phyloP scores from a whole-genome alignment of 495 filamentous ascomycete genomes.

The Trichoderma erinaceum region DNA sequence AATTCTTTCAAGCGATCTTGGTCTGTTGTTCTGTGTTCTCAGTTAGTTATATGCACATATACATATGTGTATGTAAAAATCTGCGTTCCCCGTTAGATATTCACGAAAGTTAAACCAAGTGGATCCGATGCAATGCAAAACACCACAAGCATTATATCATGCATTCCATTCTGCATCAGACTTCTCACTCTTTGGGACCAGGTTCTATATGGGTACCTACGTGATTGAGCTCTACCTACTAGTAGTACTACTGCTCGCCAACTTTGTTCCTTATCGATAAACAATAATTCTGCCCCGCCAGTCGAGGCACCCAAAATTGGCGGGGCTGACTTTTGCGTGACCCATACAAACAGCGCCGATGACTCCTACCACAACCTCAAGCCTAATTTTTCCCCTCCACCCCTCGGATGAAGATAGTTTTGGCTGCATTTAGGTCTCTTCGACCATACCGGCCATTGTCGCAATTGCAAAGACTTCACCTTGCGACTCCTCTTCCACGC shows the following conservation, averaged over 20 bases:
- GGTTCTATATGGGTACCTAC: neutral
- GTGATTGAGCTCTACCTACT: neutral
- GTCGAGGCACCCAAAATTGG: neutral
- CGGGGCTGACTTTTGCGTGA: neutral
- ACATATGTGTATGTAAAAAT: no score
- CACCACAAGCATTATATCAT: no score
- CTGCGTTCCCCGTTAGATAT: no score
- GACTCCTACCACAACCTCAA: conserved; percentile 11
- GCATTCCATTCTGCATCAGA: no score
- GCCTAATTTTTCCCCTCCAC: conserved; percentile 15
- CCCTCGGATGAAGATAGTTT: conserved; percentile 16
- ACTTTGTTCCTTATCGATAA: conserved; percentile 2
- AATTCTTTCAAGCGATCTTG: neutral
- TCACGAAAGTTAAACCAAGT: no score
- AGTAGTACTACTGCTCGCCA: no score
- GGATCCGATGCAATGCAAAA: no score
- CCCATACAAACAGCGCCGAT: conserved; percentile 10
- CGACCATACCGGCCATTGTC: conserved; percentile 7
- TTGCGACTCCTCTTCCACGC: neutral
- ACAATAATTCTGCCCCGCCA: neutral
- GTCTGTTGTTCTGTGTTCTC: neutral
- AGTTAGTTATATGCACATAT: no score
- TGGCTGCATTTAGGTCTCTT: conserved; percentile 14
- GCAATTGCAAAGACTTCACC: neutral
- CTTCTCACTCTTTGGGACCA: no score